Percentiles rank a stretch among this genome's conserved stretches.
These are phyloP conservation scores for Ceratocystis albifundus DNA, from an alignment of 2,329 filamentous ascomycete genomes.

Conservation along the genomic window DNA sequence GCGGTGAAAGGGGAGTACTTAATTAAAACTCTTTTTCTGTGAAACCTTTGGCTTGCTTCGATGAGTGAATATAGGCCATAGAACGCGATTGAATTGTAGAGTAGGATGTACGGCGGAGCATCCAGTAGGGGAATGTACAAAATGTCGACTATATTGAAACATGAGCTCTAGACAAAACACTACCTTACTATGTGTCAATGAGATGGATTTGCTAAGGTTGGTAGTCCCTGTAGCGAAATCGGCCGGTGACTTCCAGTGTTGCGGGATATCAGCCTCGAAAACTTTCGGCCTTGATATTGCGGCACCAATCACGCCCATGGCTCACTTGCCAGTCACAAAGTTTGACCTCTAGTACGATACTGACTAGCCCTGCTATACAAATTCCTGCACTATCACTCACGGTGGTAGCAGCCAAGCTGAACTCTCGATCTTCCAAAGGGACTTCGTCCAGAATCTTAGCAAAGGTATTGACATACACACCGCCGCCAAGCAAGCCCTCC, in stretches of 20 bases:
- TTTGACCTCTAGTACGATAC: slow-evolving; percentile 69
- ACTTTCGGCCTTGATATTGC: slow-evolving; percentile 36
- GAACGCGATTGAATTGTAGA: no score
- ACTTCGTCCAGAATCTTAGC: slow-evolving; percentile 84
- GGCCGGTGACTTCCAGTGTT: not conserved
- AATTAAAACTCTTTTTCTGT: no score
- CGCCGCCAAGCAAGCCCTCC: slow-evolving; percentile 82
- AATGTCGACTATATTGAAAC: no score
- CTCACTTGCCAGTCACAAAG: slow-evolving; percentile 75
- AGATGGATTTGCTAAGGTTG: no score
- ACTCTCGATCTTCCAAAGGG: slow-evolving; percentile 67
- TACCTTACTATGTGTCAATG: no score
- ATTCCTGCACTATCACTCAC: slow-evolving; percentile 89
- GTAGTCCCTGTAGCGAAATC: no score
- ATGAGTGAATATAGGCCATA: no score
- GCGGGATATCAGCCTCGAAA: not conserved
- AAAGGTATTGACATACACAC: slow-evolving; percentile 94
- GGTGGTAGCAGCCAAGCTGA: slow-evolving; percentile 77
- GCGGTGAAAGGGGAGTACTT: not conserved
- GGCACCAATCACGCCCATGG: slow-evolving; percentile 68
- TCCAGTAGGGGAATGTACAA: no score
- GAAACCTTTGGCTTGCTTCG: no score
- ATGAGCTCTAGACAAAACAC: no score
- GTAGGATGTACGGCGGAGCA: no score
- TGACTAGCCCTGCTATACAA: slow-evolving; percentile 72